A percentile compares a stretch with the other conserved stretches of the same genome.
These are phyloP conservation scores for Alternaria viburni DNA, from an alignment of 2,329 filamentous ascomycete species.

Conservation along the genomic window DNA sequence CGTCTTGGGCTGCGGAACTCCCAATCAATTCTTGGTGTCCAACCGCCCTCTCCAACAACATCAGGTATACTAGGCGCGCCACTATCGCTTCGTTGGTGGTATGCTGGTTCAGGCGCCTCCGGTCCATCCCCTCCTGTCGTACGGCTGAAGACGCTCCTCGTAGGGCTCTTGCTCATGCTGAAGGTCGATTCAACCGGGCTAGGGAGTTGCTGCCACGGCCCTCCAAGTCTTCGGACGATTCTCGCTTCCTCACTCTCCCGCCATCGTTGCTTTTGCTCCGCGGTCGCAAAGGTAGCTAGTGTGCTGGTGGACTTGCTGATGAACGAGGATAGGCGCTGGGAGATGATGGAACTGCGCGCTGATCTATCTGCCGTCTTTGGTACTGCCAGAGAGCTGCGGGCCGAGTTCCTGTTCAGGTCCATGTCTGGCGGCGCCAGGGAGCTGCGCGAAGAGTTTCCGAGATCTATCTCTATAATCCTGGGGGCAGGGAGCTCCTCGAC, in stretches of 20 bases:
- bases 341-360: slow-evolving; percentile 7
- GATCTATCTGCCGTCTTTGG: slow-evolving; percentile 4
- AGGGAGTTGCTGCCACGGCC: slow-evolving; percentile 22
- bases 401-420: slow-evolving; percentile 3
- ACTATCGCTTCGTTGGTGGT: slow-evolving; percentile 11
- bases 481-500: neutral
- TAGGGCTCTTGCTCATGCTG: slow-evolving; percentile 1
- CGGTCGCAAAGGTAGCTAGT: neutral
- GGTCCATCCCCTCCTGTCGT: neutral
- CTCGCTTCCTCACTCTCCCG: slow-evolving; percentile 28
- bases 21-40: slow-evolving; percentile 30
- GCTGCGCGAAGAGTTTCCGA: slow-evolving; percentile 2
- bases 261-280: slow-evolving; percentile 24
- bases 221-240: slow-evolving; percentile 27
- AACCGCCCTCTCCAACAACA: slow-evolving; percentile 19
- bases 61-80: slow-evolving; percentile 26
- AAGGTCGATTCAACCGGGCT: slow-evolving; percentile 11
- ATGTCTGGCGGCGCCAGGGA: neutral
- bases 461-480: slow-evolving; percentile 8
- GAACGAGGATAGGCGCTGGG: slow-evolving; percentile 9
- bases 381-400: neutral
- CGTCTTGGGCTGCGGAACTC: slow-evolving; percentile 24
- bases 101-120: neutral
- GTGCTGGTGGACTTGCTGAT: slow-evolving; percentile 6
- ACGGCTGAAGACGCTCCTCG: slow-evolving; percentile 8